Conservation (phyloP, 768 basidiomycete genomes). For the Lactarius sanguifluus region DNA sequence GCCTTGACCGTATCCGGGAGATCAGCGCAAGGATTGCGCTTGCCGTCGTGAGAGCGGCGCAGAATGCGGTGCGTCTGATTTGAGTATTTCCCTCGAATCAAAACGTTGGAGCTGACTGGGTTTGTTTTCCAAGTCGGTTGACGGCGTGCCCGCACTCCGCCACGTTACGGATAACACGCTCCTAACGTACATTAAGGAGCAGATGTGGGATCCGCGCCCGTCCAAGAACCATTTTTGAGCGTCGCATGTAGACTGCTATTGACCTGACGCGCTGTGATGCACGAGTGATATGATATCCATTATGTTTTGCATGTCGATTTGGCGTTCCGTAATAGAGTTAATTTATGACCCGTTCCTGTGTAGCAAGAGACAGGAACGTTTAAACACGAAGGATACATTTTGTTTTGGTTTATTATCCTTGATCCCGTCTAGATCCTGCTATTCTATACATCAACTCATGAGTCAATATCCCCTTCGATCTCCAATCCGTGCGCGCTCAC, state of each 20-base stretch:
- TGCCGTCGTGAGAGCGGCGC: constrained; percentile 76
- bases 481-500: constrained; percentile 25
- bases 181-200: constrained; percentile 51
- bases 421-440: constrained; percentile 13
- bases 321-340: constrained; percentile 17
- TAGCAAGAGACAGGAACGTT: constrained; percentile 8
- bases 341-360: constrained; percentile 10
- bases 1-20: constrained; percentile 80
- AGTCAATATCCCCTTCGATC: constrained; percentile 35
- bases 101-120: constrained; percentile 10
- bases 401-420: background rate
- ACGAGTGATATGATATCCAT: background rate
- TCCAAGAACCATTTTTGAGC: constrained; percentile 18
- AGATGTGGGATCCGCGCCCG: constrained; percentile 69
- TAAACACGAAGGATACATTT: constrained; percentile 17
- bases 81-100: background rate
- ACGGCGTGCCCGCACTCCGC: constrained; percentile 45
- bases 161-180: constrained; percentile 57
- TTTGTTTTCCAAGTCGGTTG: constrained; percentile 29
- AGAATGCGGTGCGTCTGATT: constrained; percentile 57
- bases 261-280: background rate
- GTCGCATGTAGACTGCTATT: background rate
- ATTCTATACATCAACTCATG: constrained; percentile 30
- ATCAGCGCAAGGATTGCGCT: constrained; percentile 75
- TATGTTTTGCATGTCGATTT: constrained; percentile 13